A percentile compares a stretch with the other conserved stretches of the same genome.
Conservation (phyloP, 106 monocot species). For the Allium fistulosum region DNA sequence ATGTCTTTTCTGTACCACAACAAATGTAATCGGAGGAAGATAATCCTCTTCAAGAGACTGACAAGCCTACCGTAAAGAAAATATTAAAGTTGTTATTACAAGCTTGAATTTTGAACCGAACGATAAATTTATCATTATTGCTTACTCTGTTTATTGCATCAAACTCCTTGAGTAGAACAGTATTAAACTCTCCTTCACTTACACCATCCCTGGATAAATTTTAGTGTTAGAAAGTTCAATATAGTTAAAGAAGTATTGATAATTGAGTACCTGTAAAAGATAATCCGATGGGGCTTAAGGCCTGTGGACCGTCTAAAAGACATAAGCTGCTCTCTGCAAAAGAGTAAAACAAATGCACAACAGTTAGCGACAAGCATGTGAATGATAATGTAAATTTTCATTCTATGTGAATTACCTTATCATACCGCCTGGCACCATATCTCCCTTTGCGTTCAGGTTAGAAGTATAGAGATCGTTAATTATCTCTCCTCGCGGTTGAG, state of each 20-base stretch:
- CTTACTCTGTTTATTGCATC: constrained; percentile 60
- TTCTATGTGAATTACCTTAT: constrained; percentile 28
- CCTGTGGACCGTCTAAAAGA: constrained; percentile 24
- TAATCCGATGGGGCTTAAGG: constrained; percentile 45
- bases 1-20: constrained; percentile 87
- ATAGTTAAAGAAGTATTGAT: no score
- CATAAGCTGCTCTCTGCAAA: constrained; percentile 25
- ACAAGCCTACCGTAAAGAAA: constrained; percentile 17
- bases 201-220: constrained; percentile 46
- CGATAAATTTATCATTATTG: background rate
- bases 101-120: no score
- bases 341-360: no score
- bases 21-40: constrained; percentile 69
- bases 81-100: no score
- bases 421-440: constrained; percentile 12
- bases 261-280: constrained; percentile 58
- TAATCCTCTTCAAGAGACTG: constrained; percentile 45
- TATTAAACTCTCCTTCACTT: constrained; percentile 65
- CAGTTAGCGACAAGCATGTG: no score
- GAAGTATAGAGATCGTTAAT: constrained; percentile 53
- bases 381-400: background rate
- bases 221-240: background rate
- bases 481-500: constrained; percentile 60
- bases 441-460: constrained; percentile 19
- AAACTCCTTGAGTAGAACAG: constrained; percentile 60